These are phyloP conservation scores for Fagopyrum homotropicum DNA, from an alignment of 148 eudicot species.

Conservation along the genomic window DNA sequence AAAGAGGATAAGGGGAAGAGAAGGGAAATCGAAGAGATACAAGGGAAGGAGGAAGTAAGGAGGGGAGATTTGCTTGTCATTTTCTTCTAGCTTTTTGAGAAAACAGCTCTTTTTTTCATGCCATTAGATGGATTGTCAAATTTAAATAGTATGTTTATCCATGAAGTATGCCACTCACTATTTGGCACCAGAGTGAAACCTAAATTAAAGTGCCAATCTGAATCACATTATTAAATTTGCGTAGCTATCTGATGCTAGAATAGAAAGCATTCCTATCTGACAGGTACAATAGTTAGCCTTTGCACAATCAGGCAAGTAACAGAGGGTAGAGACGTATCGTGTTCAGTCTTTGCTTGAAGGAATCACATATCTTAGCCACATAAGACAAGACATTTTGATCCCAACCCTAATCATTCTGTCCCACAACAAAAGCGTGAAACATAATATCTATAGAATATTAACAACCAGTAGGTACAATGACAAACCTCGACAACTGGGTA, in stretches of 20 bases:
- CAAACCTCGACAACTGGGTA: conserved; percentile 90
- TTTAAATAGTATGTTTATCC: not conserved
- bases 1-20: not conserved
- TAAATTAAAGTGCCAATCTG: no score
- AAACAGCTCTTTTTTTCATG: not conserved
- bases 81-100: not conserved
- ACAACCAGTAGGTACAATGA: not conserved
- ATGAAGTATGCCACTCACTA: no score
- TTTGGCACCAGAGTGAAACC: no score
- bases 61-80: not conserved
- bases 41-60: not conserved
- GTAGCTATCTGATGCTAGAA: no score
- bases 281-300: not conserved
- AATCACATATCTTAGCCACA: not conserved
- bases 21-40: no score
- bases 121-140: not conserved
- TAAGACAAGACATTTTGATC: not conserved
- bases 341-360: no score
- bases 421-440: not conserved
- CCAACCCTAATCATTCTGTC: no score
- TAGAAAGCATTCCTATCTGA: no score
- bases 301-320: not conserved
- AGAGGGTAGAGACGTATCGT: no score
- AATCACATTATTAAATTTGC: no score
- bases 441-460: not conserved